These are phyloP conservation scores for Hemerocallis citrina DNA, from an alignment of 106 monocot genomes.

Conservation along the genomic window DNA sequence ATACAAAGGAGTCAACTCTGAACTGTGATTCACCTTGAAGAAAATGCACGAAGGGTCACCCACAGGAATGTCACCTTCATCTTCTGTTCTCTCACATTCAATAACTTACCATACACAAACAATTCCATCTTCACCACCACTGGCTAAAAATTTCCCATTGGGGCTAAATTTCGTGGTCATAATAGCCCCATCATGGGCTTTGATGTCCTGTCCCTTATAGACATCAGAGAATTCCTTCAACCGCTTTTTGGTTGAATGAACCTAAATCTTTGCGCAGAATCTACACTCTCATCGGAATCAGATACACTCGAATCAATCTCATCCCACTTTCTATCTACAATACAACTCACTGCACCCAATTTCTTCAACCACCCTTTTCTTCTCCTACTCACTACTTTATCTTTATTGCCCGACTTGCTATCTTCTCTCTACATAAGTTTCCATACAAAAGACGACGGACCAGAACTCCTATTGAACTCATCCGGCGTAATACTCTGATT, in stretches of 20 bases:
- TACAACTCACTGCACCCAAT: slow-evolving; percentile 42
- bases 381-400: slow-evolving; percentile 10
- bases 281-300: slow-evolving; percentile 4
- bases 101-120: slow-evolving; percentile 68
- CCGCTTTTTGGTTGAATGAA: slow-evolving; percentile 35
- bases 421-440: slow-evolving; percentile 37
- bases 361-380: slow-evolving; percentile 51
- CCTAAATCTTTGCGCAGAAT: slow-evolving; percentile 36
- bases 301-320: slow-evolving; percentile 6
- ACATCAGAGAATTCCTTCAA: slow-evolving; percentile 77
- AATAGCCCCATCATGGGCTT: slow-evolving; percentile 72
- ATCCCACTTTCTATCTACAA: slow-evolving; percentile 26
- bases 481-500: slow-evolving; percentile 13
- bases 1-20: slow-evolving; percentile 25
- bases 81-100: slow-evolving; percentile 18
- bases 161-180: slow-evolving; percentile 82
- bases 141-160: slow-evolving; percentile 66
- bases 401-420: slow-evolving; percentile 7
- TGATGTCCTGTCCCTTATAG: slow-evolving; percentile 58
- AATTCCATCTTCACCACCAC: slow-evolving; percentile 80
- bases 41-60: slow-evolving; percentile 61
- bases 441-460: slow-evolving; percentile 29
- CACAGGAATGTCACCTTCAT: slow-evolving; percentile 20
- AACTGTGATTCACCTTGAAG: slow-evolving; percentile 31
- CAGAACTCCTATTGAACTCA: slow-evolving; percentile 27